A percentile compares a stretch with the other conserved stretches of the same genome.
These are phyloP conservation scores for Codiaeum variegatum DNA, from an alignment of 441 rosid genomes.

Conservation along the genomic window DNA sequence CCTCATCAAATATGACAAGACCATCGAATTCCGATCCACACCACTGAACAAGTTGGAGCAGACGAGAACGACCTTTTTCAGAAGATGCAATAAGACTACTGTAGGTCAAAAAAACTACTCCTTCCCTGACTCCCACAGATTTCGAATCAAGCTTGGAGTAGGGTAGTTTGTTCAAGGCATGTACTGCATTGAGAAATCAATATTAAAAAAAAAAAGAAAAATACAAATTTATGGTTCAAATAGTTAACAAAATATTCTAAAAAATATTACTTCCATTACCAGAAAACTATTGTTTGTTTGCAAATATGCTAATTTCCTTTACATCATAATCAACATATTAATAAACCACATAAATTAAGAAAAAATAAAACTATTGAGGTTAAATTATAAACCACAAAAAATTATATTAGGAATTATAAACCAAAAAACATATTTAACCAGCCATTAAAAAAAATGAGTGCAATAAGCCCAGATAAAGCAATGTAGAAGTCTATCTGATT, in stretches of 20 bases:
- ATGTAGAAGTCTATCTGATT: not conserved
- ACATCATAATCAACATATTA: not conserved
- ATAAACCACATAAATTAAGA: not conserved
- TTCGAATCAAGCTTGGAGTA: slow-evolving; percentile 97
- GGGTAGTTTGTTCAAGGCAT: slow-evolving; percentile 93
- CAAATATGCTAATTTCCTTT: not conserved
- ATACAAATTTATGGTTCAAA: not conserved
- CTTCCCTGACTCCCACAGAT: slow-evolving; percentile 84
- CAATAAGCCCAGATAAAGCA: not conserved
- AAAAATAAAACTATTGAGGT: not conserved
- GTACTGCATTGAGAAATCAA: slow-evolving; percentile 56
- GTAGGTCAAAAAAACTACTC: slow-evolving; percentile 92
- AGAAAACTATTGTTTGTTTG: not conserved
- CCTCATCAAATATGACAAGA: slow-evolving; percentile 93
- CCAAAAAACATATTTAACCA: not conserved
- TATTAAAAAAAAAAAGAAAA: not conserved
- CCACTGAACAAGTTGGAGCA: slow-evolving; percentile 99
- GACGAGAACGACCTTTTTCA: slow-evolving; percentile 97
- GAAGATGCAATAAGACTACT: slow-evolving; percentile 99
- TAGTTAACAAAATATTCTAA: not conserved
- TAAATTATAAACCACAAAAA: not conserved
- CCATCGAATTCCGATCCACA: slow-evolving; percentile 88
- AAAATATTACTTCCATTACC: not conserved
- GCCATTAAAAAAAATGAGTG: not conserved
- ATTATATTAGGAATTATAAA: not conserved